A percentile compares a stretch with the other conserved stretches of the same genome.
phyloP scores from a whole-genome alignment of 805 yeast species.

The Schwanniomyces occidentalis region DNA sequence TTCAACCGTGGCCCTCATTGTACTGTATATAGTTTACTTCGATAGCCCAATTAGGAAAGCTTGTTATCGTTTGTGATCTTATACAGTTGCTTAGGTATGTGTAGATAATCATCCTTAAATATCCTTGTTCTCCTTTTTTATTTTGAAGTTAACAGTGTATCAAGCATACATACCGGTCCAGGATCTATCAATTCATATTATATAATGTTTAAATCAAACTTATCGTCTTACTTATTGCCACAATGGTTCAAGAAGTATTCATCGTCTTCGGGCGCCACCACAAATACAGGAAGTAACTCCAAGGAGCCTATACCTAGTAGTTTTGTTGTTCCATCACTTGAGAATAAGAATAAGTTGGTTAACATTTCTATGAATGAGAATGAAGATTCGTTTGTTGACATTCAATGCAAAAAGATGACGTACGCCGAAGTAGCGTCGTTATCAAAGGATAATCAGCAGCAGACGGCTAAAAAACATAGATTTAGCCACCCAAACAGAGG shows the following conservation, averaged over 20 bases:
- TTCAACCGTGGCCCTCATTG: no score
- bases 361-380: conserved; percentile 37
- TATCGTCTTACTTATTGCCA: conserved; percentile 14
- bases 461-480: conserved; percentile 14
- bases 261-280: conserved; percentile 1
- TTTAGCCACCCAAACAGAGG: conserved; percentile 3
- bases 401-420: conserved; percentile 34
- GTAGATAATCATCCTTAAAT: no score
- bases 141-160: no score
- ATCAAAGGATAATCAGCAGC: conserved; percentile 24
- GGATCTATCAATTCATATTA: no score
- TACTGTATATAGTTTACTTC: conserved; percentile 2
- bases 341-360: conserved; percentile 26
- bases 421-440: conserved; percentile 46
- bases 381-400: conserved; percentile 36
- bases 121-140: no score
- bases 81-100: no score
- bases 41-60: conserved; percentile 1
- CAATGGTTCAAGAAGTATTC: conserved; percentile 16
- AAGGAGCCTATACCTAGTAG: conserved; percentile 22
- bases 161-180: no score
- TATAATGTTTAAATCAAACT: conserved; percentile 17
- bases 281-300: conserved; percentile 1
- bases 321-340: conserved; percentile 26
- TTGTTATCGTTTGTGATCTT: neutral